Conservation (phyloP, 2,329 filamentous ascomycete genomes). For the Fusarium odoratissimum region DNA sequence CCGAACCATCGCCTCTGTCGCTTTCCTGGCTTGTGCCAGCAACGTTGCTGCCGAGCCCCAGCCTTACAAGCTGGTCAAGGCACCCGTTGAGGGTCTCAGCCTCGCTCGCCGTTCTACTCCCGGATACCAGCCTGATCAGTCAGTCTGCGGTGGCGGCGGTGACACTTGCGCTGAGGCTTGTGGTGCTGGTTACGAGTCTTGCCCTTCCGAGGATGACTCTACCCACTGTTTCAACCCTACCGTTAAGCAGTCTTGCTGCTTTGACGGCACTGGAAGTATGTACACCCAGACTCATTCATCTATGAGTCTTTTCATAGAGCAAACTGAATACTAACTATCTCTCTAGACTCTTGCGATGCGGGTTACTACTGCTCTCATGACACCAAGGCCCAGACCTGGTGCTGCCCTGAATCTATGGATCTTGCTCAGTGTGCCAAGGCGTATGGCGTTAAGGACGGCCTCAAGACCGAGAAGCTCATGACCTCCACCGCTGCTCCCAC, state of each 20-base stretch:
- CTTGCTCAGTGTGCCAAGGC: conserved; percentile 65
- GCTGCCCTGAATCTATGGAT: conserved; percentile 68
- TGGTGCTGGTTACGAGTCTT: conserved; percentile 61
- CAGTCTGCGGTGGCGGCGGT: conserved; percentile 59
- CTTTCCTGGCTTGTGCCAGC: conserved; percentile 52
- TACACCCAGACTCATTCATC: conserved; percentile 30
- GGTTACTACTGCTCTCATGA: conserved; percentile 74
- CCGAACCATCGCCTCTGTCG: conserved; percentile 48
- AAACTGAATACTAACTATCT: conserved; percentile 19
- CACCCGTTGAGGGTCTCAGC: conserved; percentile 54
- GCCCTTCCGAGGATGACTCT: conserved; percentile 59
- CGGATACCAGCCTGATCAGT: conserved; percentile 63
- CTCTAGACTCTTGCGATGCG: conserved; percentile 67
- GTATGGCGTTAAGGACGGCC: conserved; percentile 61
- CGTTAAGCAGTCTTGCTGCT: conserved; percentile 67
- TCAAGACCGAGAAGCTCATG: conserved; percentile 51
- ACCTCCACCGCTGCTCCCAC: conserved; percentile 41
- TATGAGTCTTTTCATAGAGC: background rate
- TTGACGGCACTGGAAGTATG: conserved; percentile 67
- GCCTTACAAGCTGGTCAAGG: conserved; percentile 54
- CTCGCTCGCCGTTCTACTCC: conserved; percentile 57
- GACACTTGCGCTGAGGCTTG: conserved; percentile 67
- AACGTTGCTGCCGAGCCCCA: conserved; percentile 47
- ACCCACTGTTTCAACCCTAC: conserved; percentile 69
- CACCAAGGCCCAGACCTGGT: conserved; percentile 63